Evolutionary conservation across 441 rosid genomes (phyloP).

Genomic region (Populus hybrid): DNA sequence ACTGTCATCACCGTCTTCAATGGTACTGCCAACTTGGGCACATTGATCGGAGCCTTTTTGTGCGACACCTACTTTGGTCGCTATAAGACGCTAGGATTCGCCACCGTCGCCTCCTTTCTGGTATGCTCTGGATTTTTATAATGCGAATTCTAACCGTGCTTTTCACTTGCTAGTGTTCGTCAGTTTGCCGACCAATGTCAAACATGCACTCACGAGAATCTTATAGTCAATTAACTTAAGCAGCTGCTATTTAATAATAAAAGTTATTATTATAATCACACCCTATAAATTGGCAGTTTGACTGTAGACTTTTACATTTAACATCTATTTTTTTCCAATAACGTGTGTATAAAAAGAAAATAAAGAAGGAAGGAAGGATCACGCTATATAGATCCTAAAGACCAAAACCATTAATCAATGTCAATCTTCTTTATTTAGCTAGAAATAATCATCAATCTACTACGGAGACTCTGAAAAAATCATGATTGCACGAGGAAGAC

Average conservation of each 20-base stretch:
- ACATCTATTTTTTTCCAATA: background rate
- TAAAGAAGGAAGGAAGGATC: background rate
- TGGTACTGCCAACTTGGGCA: constrained; percentile 46
- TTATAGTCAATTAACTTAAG: too few relatives aligned
- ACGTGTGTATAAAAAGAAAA: background rate
- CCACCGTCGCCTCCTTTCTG: constrained; percentile 38
- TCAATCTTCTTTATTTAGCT: background rate
- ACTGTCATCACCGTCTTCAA: constrained; percentile 39
- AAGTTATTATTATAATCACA: too few relatives aligned
- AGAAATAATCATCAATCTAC: background rate
- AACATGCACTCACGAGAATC: background rate
- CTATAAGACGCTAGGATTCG: constrained; percentile 44
- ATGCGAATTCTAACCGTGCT: background rate
- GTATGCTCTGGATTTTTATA: constrained; percentile 14
- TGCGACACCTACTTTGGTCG: constrained; percentile 55
- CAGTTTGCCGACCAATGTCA: background rate
- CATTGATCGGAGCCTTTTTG: constrained; percentile 44
- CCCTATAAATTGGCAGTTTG: too few relatives aligned
- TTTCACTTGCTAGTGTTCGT: background rate
- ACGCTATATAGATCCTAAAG: background rate
- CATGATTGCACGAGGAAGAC: too few relatives aligned
- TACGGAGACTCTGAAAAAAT: background rate
- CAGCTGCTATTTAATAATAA: too few relatives aligned
- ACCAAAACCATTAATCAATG: background rate
- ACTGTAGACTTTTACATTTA: background rate